phyloP scores from a whole-genome alignment of 768 basidiomycete species.

The Baorangia bicolor region DNA sequence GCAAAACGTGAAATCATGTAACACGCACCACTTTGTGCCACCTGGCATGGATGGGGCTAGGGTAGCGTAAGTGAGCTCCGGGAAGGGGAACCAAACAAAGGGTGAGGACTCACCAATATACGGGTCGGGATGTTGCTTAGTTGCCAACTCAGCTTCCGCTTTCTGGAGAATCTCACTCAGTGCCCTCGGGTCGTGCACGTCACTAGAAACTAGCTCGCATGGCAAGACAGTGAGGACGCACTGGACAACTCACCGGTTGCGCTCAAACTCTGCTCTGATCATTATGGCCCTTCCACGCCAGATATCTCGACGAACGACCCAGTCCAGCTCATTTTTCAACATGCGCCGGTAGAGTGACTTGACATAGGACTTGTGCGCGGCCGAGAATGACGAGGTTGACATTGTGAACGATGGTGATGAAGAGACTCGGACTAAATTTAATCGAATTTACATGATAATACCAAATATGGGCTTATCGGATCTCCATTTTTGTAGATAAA shows the following conservation, averaged over 20 bases:
- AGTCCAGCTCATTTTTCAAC: conserved; percentile 85
- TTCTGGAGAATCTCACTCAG: conserved; percentile 74
- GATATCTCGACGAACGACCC: conserved; percentile 81
- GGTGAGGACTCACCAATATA: conserved; percentile 73
- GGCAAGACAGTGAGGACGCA: conserved; percentile 13
- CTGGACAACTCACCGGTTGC: conserved; percentile 63
- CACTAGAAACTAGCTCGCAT: conserved; percentile 40
- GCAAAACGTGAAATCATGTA: background rate
- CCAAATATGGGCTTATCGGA: conserved; percentile 14
- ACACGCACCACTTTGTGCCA: conserved; percentile 91
- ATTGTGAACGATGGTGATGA: conserved; percentile 32
- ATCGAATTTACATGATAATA: conserved; percentile 12
- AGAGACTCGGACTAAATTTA: background rate
- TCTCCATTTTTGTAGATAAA: background rate
- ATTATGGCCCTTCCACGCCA: conserved; percentile 85
- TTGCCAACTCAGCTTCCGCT: conserved; percentile 73
- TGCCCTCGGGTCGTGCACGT: conserved; percentile 82
- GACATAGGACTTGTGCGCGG: conserved; percentile 79
- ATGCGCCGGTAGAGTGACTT: conserved; percentile 89
- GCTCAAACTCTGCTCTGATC: conserved; percentile 91
- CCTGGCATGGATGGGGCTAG: conserved; percentile 80
- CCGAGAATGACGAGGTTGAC: conserved; percentile 63
- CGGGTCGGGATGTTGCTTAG: conserved; percentile 82
- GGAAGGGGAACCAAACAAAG: background rate
- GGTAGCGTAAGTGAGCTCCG: conserved; percentile 1